Evolutionary conservation across 2,329 filamentous ascomycete species (phyloP).

Genomic region (Scytalidium lignicola): DNA sequence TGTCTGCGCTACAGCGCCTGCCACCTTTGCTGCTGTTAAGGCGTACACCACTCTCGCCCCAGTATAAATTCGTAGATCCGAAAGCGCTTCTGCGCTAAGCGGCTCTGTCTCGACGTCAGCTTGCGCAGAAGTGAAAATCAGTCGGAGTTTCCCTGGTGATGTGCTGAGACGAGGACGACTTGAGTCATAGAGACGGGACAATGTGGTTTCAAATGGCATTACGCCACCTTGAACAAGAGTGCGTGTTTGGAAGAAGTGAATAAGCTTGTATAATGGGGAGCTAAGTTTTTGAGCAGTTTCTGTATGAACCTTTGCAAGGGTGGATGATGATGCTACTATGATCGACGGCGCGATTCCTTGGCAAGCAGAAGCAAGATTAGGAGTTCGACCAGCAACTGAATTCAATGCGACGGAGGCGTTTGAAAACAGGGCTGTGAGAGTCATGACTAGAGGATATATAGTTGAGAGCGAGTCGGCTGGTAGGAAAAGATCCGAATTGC

Average conservation of each 20-base stretch:
- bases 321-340: slow-evolving; percentile 70
- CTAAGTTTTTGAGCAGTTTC: slow-evolving; percentile 55
- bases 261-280: slow-evolving; percentile 58
- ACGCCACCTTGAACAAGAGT: slow-evolving; percentile 64
- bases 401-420: slow-evolving; percentile 85
- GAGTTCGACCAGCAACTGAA: slow-evolving; percentile 71
- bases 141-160: slow-evolving; percentile 67
- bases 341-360: slow-evolving; percentile 75
- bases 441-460: slow-evolving; percentile 73
- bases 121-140: slow-evolving; percentile 75
- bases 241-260: slow-evolving; percentile 68
- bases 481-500: slow-evolving; percentile 73
- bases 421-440: slow-evolving; percentile 75
- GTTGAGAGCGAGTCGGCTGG: slow-evolving; percentile 76
- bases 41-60: slow-evolving; percentile 80
- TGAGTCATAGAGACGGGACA: slow-evolving; percentile 57
- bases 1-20: slow-evolving; percentile 83
- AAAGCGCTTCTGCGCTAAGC: slow-evolving; percentile 65
- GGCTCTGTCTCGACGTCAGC: slow-evolving; percentile 56
- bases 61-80: slow-evolving; percentile 77
- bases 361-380: slow-evolving; percentile 69
- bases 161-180: slow-evolving; percentile 54
- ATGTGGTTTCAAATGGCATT: slow-evolving; percentile 62
- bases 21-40: slow-evolving; percentile 75
- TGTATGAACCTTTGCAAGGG: slow-evolving; percentile 62